Conservation (phyloP, 179 eudicot genomes). For the Beta macrorhiza region DNA sequence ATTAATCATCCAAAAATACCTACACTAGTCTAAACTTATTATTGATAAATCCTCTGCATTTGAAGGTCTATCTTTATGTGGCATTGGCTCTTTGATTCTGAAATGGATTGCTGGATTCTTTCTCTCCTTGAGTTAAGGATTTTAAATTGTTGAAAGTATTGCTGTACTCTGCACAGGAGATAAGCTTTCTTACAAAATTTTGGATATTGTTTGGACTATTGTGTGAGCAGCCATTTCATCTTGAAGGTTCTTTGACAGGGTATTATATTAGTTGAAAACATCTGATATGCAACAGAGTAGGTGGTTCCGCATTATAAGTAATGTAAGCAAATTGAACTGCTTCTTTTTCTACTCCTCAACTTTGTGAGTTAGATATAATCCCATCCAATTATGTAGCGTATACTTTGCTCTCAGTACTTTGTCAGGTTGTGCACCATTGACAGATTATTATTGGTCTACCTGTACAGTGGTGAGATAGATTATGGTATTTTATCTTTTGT, state of each 20-base stretch:
- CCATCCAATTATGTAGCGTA: not conserved
- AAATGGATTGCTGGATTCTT: not conserved
- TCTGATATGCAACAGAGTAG: too few species aligned
- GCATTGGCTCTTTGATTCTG: not conserved
- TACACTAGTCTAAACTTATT: not conserved
- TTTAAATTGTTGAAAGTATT: not conserved
- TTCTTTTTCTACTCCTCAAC: not conserved
- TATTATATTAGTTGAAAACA: not conserved
- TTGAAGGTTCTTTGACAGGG: not conserved
- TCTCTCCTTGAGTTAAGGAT: not conserved
- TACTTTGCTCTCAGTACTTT: not conserved
- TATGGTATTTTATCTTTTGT: not conserved
- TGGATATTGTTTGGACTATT: not conserved
- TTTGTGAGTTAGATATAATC: not conserved
- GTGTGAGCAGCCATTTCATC: not conserved
- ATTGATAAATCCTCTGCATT: not conserved
- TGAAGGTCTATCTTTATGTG: not conserved
- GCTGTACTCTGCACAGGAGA: not conserved
- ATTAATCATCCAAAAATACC: not conserved
- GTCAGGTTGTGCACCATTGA: not conserved
- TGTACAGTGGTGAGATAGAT: not conserved
- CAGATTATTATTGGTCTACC: not conserved
- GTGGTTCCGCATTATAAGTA: not conserved
- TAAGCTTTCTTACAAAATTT: not conserved
- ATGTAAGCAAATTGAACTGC: not conserved